These are phyloP conservation scores for Zymoseptoria pseudotritici DNA, from an alignment of 2,329 filamentous ascomycete genomes.

Conservation along the genomic window DNA sequence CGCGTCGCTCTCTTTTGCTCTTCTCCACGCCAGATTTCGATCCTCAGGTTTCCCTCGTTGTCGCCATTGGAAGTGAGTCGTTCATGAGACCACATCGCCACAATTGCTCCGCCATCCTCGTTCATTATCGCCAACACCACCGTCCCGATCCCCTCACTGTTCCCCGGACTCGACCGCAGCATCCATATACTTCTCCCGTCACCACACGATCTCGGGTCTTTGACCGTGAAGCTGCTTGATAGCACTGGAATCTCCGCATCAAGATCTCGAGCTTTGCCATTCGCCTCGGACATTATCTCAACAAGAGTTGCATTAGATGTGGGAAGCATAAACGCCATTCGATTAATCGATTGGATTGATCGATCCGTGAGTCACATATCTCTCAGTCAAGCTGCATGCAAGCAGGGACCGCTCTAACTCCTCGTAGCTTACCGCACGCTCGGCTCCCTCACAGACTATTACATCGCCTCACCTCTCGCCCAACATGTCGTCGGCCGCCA, in stretches of 20 bases:
- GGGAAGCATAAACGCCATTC: background rate
- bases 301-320: background rate
- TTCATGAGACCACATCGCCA: background rate
- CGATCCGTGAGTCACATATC: conserved; percentile 11
- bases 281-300: too few relatives aligned
- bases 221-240: background rate
- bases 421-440: conserved; percentile 10
- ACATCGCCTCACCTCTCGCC: conserved; percentile 13
- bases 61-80: background rate
- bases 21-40: background rate
- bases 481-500: conserved; percentile 27
- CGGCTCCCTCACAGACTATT: conserved; percentile 10
- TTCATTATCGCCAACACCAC: background rate
- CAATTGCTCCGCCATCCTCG: background rate
- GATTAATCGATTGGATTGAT: conserved; percentile 3
- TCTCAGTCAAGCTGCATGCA: conserved; percentile 2
- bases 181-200: background rate
- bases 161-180: background rate
- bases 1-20: background rate
- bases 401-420: conserved; percentile 6
- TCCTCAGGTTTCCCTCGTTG: background rate
- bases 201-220: background rate
- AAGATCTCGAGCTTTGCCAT: background rate
- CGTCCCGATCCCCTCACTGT: background rate
- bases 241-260: background rate